These are phyloP conservation scores for Apostasia shenzhenica DNA, from an alignment of 106 monocot genomes.

Conservation along the genomic window DNA sequence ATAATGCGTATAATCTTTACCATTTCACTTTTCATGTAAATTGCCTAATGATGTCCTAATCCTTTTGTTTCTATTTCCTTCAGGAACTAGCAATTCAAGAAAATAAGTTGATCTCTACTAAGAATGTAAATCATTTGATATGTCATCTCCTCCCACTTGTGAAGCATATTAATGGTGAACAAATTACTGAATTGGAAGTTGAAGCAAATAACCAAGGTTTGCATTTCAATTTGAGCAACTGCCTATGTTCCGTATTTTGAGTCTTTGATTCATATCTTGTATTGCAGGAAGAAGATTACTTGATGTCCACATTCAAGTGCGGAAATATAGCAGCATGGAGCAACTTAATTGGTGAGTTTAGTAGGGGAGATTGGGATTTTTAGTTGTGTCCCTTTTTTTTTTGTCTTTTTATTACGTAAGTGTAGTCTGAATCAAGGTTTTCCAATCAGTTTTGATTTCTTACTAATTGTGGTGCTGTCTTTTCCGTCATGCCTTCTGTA, in stretches of 20 bases:
- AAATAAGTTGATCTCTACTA: constrained; percentile 14
- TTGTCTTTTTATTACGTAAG: neutral
- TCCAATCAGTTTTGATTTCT: neutral
- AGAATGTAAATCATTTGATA: constrained; percentile 23
- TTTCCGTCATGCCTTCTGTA: neutral
- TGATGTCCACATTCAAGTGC: constrained; percentile 29
- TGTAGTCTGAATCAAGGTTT: neutral
- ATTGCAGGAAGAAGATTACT: constrained; percentile 35
- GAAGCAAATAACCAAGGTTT: constrained; percentile 58
- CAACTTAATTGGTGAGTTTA: constrained; percentile 34
- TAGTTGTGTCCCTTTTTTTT: neutral
- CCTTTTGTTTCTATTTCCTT: neutral
- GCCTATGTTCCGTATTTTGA: neutral
- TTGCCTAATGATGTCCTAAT: neutral
- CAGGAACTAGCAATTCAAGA: constrained; percentile 25
- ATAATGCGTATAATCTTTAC: neutral
- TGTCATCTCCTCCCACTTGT: constrained; percentile 33
- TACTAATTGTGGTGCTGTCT: neutral
- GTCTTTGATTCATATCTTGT: constrained; percentile 8
- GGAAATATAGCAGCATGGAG: constrained; percentile 18
- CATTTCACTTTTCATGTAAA: neutral
- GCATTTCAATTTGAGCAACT: neutral
- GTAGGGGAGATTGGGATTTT: neutral
- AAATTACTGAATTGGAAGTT: constrained; percentile 52
- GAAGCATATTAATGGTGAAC: constrained; percentile 27